Percentiles rank a stretch among this genome's conserved stretches.
Evolutionary conservation across 2,329 filamentous ascomycete species (phyloP).

Genomic region (Saccharata proteae): DNA sequence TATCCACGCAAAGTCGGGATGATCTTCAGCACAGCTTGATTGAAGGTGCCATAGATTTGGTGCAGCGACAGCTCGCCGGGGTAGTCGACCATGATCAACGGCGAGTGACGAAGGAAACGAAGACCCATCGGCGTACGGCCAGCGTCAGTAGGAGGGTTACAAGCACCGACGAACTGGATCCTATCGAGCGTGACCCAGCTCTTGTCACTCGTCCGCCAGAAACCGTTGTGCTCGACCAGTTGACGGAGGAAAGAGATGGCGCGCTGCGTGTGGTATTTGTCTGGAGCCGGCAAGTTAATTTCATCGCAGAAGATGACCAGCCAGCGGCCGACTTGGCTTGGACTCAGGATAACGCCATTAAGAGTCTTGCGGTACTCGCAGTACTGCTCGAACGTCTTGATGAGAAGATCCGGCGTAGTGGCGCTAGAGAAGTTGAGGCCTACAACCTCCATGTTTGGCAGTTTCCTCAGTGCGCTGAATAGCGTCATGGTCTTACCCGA

Average conservation of each 20-base stretch:
- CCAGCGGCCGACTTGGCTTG: constrained; percentile 94
- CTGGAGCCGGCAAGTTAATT: constrained; percentile 95
- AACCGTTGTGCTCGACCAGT: constrained; percentile 95
- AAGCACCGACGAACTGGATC: constrained; percentile 97
- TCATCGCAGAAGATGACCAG: constrained; percentile 98
- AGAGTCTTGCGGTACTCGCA: constrained; percentile 99
- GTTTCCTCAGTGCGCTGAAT: constrained; percentile 90
- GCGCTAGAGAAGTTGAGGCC: constrained; percentile 99
- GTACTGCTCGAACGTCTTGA: constrained; percentile 99
- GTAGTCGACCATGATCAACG: constrained; percentile 99
- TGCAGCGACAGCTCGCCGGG: constrained; percentile 87
- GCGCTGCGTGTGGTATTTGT: constrained; percentile 94
- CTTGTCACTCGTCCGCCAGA: constrained; percentile 96
- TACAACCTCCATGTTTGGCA: constrained; percentile 98
- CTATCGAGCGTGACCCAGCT: constrained; percentile 95
- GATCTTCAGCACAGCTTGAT: constrained; percentile 90
- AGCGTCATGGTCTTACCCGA: constrained; percentile 99
- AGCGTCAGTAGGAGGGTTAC: constrained; percentile 94
- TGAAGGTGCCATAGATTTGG: constrained; percentile 99
- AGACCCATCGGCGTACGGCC: constrained; percentile 89
- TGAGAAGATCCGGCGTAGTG: constrained; percentile 90
- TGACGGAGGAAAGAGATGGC: constrained; percentile 96
- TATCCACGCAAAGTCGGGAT: constrained; percentile 91
- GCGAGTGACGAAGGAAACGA: constrained; percentile 88
- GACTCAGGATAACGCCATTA: constrained; percentile 89